Evolutionary conservation across 345 rosid species (phyloP).

Genomic region (Eucalyptus cladocalyx): DNA sequence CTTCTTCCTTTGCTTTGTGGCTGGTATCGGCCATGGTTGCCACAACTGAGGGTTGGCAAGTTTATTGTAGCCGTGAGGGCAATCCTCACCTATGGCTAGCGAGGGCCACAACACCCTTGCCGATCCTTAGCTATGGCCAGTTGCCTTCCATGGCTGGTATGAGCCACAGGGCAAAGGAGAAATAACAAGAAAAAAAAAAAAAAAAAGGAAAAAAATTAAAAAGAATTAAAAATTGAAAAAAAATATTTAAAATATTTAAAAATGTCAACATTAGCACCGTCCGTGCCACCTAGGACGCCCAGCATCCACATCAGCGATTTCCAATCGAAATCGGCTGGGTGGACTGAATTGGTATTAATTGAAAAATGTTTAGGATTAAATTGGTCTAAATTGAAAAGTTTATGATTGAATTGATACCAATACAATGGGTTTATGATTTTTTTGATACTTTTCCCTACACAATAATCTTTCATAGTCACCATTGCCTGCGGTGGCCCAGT

Average conservation of each 20-base stretch:
- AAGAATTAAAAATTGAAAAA: too few species aligned
- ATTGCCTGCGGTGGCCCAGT: too few species aligned
- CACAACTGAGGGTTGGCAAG: too few species aligned
- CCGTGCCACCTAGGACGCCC: accelerated
- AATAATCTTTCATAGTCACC: background rate
- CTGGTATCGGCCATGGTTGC: accelerated
- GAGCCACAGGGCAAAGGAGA: accelerated
- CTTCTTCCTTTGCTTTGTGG: too few species aligned
- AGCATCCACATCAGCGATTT: accelerated
- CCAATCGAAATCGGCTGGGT: accelerated
- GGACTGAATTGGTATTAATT: too few species aligned
- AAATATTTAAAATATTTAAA: too few species aligned
- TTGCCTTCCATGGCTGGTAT: accelerated
- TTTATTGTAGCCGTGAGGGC: accelerated
- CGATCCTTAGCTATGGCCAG: too few species aligned
- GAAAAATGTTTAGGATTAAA: too few species aligned
- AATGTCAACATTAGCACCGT: accelerated
- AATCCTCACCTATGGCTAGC: accelerated
- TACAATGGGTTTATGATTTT: accelerated
- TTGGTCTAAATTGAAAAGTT: too few species aligned
- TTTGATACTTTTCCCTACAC: accelerated
- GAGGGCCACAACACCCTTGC: accelerated
- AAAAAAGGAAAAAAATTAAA: accelerated
- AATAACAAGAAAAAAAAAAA: too few species aligned
- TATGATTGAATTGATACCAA: too few species aligned